Evolutionary conservation across 169 alveolate species (phyloP), one percentile per base, ranked within the genome.

Genomic region (Plasmodium reichenowi): DNA sequence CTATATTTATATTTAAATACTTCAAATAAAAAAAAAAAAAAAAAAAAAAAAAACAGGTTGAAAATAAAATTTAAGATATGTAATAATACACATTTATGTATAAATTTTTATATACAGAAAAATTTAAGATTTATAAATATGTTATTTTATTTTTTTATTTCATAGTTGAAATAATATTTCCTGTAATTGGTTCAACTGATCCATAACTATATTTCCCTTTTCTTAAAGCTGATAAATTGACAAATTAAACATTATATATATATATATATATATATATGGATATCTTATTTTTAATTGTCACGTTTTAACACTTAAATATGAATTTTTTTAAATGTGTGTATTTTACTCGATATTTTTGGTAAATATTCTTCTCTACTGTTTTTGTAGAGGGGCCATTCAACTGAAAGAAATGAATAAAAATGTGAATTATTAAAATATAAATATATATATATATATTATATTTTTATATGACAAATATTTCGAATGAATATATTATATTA

Each of bases 181-280:
- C 89, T 26, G 72, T 78, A 58, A 78, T 50, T 78, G 89, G 89
- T 12, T 78, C 89, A 3, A 78, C 78, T n/a, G 54, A 58, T 10
- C 89, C 89, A 50, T 50, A 29, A 17, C 32, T 78, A 66, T 78
- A 29, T 66, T 64, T 78, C 29, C 89, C 64, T 32, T 29, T 66
- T 59, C 89, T 67, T 54, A 59, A 70, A 26, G 74, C 89, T 78
- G 24, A 15, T 24, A 66, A 48, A 12, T 17, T 6, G n/a, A 48
- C 17, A 71, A 48, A 20, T 38, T 29, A 2, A 8, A 32, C n/a
- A 32, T 29, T 13, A 38, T 60, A 60, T 17, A 15, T 22, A 38
- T 60, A 60, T 17, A 15, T 22, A 52, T 15, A 52, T 52, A 52
- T 52, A 13, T 52, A 52, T 52, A 12, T 52, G 17, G 17, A 52